Base-by-base conservation (phyloP, 2,329 filamentous ascomycete species). In the Talaromyces atroroseus region DNA sequence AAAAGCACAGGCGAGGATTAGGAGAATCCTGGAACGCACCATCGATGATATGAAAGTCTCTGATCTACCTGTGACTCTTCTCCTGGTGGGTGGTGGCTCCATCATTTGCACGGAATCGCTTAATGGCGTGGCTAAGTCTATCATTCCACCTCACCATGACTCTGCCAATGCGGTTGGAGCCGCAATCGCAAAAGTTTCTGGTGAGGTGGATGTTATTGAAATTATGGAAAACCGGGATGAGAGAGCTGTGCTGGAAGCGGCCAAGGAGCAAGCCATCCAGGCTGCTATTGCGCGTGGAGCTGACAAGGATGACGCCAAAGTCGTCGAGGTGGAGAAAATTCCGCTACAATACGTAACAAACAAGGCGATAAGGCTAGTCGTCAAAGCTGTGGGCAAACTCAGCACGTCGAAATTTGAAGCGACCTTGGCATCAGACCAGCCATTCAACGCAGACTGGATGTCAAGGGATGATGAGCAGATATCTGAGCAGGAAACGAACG, bases 161-260 rank as follows among this genome's bases (percentile, higher is more conserved):
- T 80, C 79, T 0, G 82, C 82, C 3, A 85, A 85, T 64, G 82
- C 82, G 0, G 79, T 85, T 2, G 82, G 82, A 5, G 82, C 82
- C 0, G 82, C 82, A 0, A 82, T 82, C 32, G 80, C 79, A 2
- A 80, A 80, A 53, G 77, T 82, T 0, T 76, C 77, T 2, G 80
- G 79, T 0, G 76, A 77, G 10, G 69, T 83, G 1, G 81, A 84
- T 55, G 68, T 77, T 1, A 77, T 82, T n/a, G 74, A 79, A 58
- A 75, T 78, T 10, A 62, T 76, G 16, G 72, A 75, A 21, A 72
- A 59, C 16, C 58, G 61, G 20, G 59, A 61, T 29, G 62, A 64
- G 29, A 61, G 57, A 14, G 52, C 52, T 3, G 61, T 65, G 10
- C 49, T 66, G 1, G 64, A 67, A 36, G 48, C 59, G 14, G 63